Evolutionary conservation across 805 yeast genomes (phyloP).

Genomic region (Kodamaea sagamina): DNA sequence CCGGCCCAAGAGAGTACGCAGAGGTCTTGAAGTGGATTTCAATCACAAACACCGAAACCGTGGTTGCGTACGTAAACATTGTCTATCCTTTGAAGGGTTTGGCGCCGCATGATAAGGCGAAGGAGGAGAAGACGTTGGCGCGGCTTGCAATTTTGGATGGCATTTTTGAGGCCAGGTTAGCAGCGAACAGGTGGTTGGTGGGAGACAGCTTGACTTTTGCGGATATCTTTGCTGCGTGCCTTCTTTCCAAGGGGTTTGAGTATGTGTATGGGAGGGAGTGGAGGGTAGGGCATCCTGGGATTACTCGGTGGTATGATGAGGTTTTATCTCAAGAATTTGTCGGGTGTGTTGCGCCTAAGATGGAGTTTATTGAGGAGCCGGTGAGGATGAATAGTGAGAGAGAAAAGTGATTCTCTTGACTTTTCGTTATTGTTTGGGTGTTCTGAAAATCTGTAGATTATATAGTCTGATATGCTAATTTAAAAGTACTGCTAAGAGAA

Average conservation of each 20-base stretch:
- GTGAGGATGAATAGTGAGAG: too few relatives aligned
- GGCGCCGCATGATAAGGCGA: conserved; percentile 75
- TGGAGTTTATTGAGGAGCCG: neutral
- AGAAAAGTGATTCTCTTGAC: too few relatives aligned
- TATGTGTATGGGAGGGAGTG: conserved; percentile 62
- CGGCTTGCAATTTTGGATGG: conserved; percentile 24
- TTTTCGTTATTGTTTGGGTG: too few relatives aligned
- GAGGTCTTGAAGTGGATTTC: conserved; percentile 76
- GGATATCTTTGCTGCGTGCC: conserved; percentile 40
- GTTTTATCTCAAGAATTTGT: neutral
- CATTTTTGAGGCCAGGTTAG: conserved; percentile 36
- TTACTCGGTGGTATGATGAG: conserved; percentile 61
- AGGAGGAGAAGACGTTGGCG: conserved; percentile 48
- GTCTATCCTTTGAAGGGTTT: conserved; percentile 58
- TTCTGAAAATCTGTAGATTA: too few relatives aligned
- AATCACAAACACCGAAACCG: conserved; percentile 66
- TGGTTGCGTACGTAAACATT: conserved; percentile 51
- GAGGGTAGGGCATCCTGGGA: conserved; percentile 61
- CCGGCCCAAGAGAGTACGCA: conserved; percentile 61
- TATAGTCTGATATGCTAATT: too few relatives aligned
- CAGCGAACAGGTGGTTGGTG: conserved; percentile 45
- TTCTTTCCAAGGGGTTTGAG: conserved; percentile 56
- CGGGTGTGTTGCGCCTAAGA: neutral
- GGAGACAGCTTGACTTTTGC: conserved; percentile 50
- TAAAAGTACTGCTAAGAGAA: too few relatives aligned